Evolutionary conservation across 345 rosid species (phyloP).

Genomic region (Eutrema heterophyllum): DNA sequence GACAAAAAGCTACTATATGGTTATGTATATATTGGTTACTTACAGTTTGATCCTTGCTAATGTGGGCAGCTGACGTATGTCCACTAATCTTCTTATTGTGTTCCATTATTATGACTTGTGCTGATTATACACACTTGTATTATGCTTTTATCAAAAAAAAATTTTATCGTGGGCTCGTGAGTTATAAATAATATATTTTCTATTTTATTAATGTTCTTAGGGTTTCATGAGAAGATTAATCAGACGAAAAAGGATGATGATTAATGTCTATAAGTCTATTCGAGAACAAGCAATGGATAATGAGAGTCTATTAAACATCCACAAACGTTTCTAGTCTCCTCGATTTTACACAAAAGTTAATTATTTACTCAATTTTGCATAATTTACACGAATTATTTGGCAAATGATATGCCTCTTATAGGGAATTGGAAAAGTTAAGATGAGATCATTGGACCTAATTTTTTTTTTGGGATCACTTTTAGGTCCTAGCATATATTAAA

Average conservation of each 20-base stretch:
- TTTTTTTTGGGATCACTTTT: not conserved
- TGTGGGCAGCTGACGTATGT: slow-evolving; percentile 17
- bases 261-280: slow-evolving; percentile 5
- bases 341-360: not conserved
- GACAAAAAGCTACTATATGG: too few species aligned
- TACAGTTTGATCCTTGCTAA: not conserved
- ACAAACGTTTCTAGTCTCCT: slow-evolving; percentile 4
- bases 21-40: not conserved
- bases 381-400: not conserved
- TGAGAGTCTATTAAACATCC: slow-evolving; percentile 19
- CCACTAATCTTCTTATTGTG: slow-evolving; percentile 18
- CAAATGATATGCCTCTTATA: not conserved
- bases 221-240: not conserved
- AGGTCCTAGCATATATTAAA: too few species aligned
- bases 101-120: slow-evolving; percentile 20
- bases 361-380: not conserved
- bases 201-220: not conserved
- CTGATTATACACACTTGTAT: slow-evolving; percentile 12
- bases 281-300: slow-evolving; percentile 10
- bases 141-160: not conserved
- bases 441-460: not conserved
- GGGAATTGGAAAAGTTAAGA: not conserved
- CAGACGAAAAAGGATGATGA: not conserved
- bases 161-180: not conserved
- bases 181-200: not conserved